Percentiles rank a stretch among this genome's conserved stretches.
phyloP scores from a whole-genome alignment of 208 protist species.

The Wallacemonas collosoma region DNA sequence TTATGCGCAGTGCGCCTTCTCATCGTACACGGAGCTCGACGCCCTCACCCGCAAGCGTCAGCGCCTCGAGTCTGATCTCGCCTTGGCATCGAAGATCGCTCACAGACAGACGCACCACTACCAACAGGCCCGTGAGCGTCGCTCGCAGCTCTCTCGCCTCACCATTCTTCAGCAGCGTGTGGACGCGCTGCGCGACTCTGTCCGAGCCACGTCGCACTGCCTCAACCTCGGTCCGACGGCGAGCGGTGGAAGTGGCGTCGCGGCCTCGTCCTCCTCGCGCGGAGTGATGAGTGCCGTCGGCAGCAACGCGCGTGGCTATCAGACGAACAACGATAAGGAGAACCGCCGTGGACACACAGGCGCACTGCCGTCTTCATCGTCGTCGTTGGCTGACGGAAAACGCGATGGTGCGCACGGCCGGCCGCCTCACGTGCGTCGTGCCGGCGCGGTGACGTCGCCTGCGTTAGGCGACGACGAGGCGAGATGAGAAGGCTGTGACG shows the following conservation, averaged over 20 bases:
- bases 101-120: conserved; percentile 56
- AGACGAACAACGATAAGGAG: conserved; percentile 14
- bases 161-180: conserved; percentile 71
- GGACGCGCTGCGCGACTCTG: conserved; percentile 51
- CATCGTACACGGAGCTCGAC: conserved; percentile 40
- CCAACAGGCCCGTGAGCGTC: conserved; percentile 62
- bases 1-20: conserved; percentile 39
- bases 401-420: background rate
- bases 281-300: too few species aligned
- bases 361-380: background rate
- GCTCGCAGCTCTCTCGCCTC: conserved; percentile 60
- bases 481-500: background rate
- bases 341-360: background rate
- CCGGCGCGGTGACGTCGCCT: background rate
- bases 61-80: conserved; percentile 68
- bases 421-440: background rate
- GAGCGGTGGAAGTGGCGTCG: background rate
- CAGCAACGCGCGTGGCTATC: too few species aligned
- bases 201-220: conserved; percentile 38
- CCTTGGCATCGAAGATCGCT: conserved; percentile 59
- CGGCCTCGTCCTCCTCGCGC: background rate
- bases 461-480: background rate
- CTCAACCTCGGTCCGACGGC: background rate
- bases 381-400: background rate
- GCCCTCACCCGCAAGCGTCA: conserved; percentile 48